Evolutionary conservation across 768 basidiomycete species (phyloP), one percentile per base, ranked within the genome.

Genomic region (Xerocomellus dryophilus): DNA sequence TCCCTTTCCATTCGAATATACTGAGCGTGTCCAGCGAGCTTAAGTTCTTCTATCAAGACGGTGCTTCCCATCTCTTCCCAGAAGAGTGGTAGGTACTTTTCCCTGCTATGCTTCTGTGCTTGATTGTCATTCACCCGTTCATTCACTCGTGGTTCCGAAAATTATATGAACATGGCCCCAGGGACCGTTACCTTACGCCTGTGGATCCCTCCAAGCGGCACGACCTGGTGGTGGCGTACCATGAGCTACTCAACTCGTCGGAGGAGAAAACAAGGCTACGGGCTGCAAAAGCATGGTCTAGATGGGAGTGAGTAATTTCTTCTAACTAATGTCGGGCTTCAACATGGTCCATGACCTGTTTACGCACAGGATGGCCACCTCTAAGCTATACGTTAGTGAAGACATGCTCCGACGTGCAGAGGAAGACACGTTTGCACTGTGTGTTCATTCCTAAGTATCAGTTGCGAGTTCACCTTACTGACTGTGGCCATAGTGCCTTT

Each of bases 41-140:
- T 38, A 79, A 81, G 18, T 98, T 94, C 76, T 96, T 97, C 76
- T 97, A 95, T 71, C 93, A 94, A 74, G 81, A 89, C 3, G 92
- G 92, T 14, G 73, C 90, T 11, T 86, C 85, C 5, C 84, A 88
- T 66, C 69, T 92, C 29, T 93, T 93, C 77, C 90, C 92, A 0
- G 89, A 93, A 71, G 90, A 91, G 60, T 96, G 91, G 91, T 90
- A 61, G 25, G 73, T 55, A 36, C 17, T 43, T 14, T 45, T n/a
- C 7, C 20, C 2, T 17, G 8, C 15, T n/a, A 12, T 15, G 25
- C 6, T 25, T 34, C 34, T 17, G 25, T n/a, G 35, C 15, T 32
- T 20, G 21, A 41, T n/a, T 29, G 43, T 27, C 12, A 29, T 38
- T 48, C 42, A 42, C 35, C 51, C 29, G 9, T 47, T 4, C 18